Base-by-base conservation (phyloP, 495 filamentous ascomycete genomes). In the Talaromyces nanjingensis region DNA sequence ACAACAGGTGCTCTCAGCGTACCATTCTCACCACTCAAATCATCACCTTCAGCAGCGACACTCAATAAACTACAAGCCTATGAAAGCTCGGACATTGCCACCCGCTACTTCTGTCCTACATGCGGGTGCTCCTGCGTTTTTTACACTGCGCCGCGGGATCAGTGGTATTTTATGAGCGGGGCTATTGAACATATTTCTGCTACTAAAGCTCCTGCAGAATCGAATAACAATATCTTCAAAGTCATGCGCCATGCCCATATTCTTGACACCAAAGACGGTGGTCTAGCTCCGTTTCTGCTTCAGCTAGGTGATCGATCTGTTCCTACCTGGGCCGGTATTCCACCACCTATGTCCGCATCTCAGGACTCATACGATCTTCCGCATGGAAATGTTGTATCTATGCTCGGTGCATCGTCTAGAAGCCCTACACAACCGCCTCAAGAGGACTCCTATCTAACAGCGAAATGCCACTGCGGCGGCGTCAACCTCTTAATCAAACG, bases 211-310 rank as follows among this genome's bases (percentile, higher is more conserved):
- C 57, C 31, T 1, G 6, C 4, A 12, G 9, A 20, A 3, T 8
- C 16, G 18, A 39, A 4, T 3, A 27, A 59, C 31, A 59, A 59
- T 18, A 39, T 59, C n/a, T 22, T 39, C 57, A 39, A 12, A 24
- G 57, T 59, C 18, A 14, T 25, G 34, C 57, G 34, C 18, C 31
- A 59, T 42, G 34, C 34, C 2, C 34, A 59, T 14, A 39, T 59
- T 18, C 57, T 34, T 0, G 57, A 37, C 8, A 59, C 57, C 6
- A 39, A 22, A 22, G 57, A 59, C 9, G 57, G 57, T 8, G 57
- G 31, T n/a, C 57, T 59, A 4, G 34, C 57, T 3, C 57, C 57
- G 57, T 59, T 59, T 59, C 31, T 59, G 20, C 57, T 59, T 42
- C 29, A 59, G 9, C 57, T 59, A 1, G 27, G 57, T 39, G 31